Evolutionary conservation across 78 protist genomes (phyloP).

Genomic region (Corallochytrium limacisporum): DNA sequence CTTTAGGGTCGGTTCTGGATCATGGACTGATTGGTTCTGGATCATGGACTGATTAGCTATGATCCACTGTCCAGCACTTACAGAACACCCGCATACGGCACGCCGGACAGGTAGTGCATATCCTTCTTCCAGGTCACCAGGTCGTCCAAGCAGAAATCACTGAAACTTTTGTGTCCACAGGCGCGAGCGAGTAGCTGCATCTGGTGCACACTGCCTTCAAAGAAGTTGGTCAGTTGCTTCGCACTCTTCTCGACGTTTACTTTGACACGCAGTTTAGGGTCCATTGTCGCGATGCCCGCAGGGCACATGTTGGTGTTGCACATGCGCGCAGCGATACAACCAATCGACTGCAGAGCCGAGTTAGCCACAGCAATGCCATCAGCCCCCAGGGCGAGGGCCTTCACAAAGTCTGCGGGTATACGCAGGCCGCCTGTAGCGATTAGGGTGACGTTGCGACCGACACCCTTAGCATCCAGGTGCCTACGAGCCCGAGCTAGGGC

Average conservation of each 20-base stretch:
- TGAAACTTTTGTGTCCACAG: not conserved
- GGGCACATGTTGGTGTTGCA: constrained; percentile 7
- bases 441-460: not conserved
- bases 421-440: not conserved
- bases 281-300: not conserved
- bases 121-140: not conserved
- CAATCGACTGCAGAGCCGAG: constrained; percentile 4
- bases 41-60: too few relatives aligned
- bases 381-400: not conserved
- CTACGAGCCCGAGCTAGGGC: not conserved
- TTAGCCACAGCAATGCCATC: not conserved
- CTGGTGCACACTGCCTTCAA: not conserved
- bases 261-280: not conserved
- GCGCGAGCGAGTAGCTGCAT: not conserved
- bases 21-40: too few relatives aligned
- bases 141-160: not conserved
- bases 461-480: not conserved
- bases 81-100: not conserved
- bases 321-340: not conserved
- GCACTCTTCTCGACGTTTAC: not conserved
- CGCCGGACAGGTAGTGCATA: not conserved
- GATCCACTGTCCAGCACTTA: too few relatives aligned
- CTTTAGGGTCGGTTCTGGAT: too few relatives aligned
- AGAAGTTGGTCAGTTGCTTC: constrained; percentile 1
- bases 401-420: not conserved